Evolutionary conservation across 1,284 basidiomycete species (phyloP).

Genomic region (Austroboletus sp.): DNA sequence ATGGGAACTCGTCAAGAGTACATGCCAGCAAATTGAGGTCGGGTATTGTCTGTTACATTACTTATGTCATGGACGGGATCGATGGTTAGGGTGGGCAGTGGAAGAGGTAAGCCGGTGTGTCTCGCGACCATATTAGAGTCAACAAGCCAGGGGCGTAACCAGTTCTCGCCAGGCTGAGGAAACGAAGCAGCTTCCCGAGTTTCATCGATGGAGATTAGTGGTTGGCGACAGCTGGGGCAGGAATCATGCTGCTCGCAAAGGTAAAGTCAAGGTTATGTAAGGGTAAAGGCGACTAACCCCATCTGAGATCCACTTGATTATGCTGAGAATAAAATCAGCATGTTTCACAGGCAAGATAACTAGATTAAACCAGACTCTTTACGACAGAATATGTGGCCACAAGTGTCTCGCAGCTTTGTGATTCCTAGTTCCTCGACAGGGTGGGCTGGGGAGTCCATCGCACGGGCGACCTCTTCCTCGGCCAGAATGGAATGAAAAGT

Average conservation of each 20-base stretch:
- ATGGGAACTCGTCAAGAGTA: slow-evolving; percentile 39
- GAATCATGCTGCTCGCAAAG: slow-evolving; percentile 44
- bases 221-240: slow-evolving; percentile 56
- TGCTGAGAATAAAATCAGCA: slow-evolving; percentile 36
- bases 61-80: slow-evolving; percentile 7
- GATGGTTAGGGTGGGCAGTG: slow-evolving; percentile 20
- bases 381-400: slow-evolving; percentile 68
- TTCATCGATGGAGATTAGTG: slow-evolving; percentile 31
- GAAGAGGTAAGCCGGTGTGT: slow-evolving; percentile 10
- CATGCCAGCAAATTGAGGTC: slow-evolving; percentile 42
- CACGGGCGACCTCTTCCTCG: slow-evolving; percentile 63
- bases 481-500: slow-evolving; percentile 57
- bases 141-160: slow-evolving; percentile 24
- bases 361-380: slow-evolving; percentile 49
- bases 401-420: slow-evolving; percentile 53
- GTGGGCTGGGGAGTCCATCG: slow-evolving; percentile 69
- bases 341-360: slow-evolving; percentile 4
- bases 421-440: slow-evolving; percentile 62
- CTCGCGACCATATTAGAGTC: slow-evolving; percentile 19
- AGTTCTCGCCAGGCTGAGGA: slow-evolving; percentile 7
- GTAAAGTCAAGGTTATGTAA: slow-evolving; percentile 8
- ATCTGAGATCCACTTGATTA: slow-evolving; percentile 56
- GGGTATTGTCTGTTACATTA: slow-evolving; percentile 16
- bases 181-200: slow-evolving; percentile 9
- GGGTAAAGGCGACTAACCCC: slow-evolving; percentile 39